Percentiles rank a stretch among this genome's conserved stretches.
Conservation (phyloP, 73 alveolate genomes). For the Paramecium biaurelia region DNA sequence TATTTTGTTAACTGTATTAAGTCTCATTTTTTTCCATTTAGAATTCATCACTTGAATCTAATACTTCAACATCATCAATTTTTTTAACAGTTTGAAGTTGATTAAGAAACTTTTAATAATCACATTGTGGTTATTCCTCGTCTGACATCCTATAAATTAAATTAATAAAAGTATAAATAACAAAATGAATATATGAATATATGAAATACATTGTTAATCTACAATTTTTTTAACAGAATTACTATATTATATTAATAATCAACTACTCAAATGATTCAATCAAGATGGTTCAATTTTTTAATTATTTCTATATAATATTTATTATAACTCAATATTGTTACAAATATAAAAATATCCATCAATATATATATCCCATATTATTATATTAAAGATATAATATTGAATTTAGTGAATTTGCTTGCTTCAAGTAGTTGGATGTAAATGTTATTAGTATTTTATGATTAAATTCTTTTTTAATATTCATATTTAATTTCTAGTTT, state of each 20-base stretch:
- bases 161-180: not conserved
- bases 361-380: not conserved
- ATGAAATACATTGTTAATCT: not conserved
- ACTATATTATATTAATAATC: not conserved
- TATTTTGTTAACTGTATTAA: not conserved
- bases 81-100: not conserved
- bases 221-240: too few species aligned
- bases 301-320: not conserved
- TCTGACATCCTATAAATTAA: not conserved
- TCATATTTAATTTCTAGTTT: too few species aligned
- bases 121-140: not conserved
- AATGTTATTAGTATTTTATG: too few species aligned
- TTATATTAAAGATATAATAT: too few species aligned
- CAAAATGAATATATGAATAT: not conserved
- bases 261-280: not conserved
- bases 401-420: too few species aligned
- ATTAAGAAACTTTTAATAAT: not conserved
- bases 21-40: conserved; percentile 16
- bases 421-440: too few species aligned
- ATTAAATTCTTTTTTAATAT: too few species aligned
- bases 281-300: not conserved
- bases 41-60: conserved; percentile 38
- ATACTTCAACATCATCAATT: not conserved
- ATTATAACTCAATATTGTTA: not conserved
- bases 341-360: not conserved